Evolutionary conservation across 805 yeast genomes (phyloP).

Genomic region (Hanseniaspora vineae): DNA sequence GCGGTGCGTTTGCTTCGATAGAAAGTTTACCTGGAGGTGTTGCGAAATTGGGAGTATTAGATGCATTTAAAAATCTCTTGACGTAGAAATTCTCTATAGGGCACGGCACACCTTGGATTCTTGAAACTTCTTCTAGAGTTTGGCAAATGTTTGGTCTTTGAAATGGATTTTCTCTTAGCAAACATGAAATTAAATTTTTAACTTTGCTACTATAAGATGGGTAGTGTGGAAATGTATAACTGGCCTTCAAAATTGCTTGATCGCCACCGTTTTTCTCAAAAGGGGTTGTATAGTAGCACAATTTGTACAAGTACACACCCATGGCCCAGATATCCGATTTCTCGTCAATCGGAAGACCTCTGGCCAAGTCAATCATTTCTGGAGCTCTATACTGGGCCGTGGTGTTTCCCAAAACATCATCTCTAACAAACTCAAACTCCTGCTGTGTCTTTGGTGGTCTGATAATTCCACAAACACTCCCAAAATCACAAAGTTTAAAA

Average conservation of each 20-base stretch:
- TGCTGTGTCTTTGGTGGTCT: constrained; percentile 50
- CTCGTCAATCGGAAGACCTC: constrained; percentile 63
- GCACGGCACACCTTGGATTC: constrained; percentile 39
- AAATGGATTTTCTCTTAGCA: constrained; percentile 53
- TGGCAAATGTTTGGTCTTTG: constrained; percentile 66
- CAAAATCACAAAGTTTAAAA: constrained; percentile 71
- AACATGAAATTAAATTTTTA: constrained; percentile 48
- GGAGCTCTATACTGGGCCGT: constrained; percentile 81
- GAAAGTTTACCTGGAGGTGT: constrained; percentile 1
- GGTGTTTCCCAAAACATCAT: constrained; percentile 65
- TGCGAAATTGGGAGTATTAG: constrained; percentile 4
- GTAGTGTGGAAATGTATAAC: constrained; percentile 36
- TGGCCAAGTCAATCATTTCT: constrained; percentile 65
- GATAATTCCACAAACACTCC: constrained; percentile 56
- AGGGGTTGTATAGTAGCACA: constrained; percentile 75
- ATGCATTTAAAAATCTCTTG: constrained; percentile 11
- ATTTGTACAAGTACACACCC: constrained; percentile 63
- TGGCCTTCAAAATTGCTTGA: constrained; percentile 45
- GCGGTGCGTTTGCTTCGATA: neutral
- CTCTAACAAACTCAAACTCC: constrained; percentile 45
- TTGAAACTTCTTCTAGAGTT: constrained; percentile 52
- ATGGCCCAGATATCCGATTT: constrained; percentile 81
- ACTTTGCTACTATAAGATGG: constrained; percentile 51
- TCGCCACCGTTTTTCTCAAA: constrained; percentile 54
- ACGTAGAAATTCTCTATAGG: constrained; percentile 29